Conservation (phyloP, 148 eudicot genomes). For the Rhododendron henanense region DNA sequence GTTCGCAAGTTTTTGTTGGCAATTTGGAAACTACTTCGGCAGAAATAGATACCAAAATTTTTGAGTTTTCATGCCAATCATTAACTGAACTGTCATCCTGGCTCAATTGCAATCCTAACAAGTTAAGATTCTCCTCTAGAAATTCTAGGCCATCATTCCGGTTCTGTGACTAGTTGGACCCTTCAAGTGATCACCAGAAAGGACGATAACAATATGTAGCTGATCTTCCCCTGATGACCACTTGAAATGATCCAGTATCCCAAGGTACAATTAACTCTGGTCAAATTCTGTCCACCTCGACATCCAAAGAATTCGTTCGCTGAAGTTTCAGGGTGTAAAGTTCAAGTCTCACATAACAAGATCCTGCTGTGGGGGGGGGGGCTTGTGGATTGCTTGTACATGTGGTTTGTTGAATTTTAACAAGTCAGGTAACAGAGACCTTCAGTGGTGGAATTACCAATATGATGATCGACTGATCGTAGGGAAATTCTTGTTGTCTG, state of each 20-base stretch:
- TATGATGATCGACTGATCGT: neutral
- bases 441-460: neutral
- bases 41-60: neutral
- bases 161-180: neutral
- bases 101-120: neutral
- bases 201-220: neutral
- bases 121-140: neutral
- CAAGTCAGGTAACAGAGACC: neutral
- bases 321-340: no score
- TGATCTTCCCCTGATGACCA: no score
- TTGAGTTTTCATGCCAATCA: neutral
- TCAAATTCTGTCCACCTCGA: neutral
- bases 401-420: neutral
- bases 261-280: no score
- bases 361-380: no score
- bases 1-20: neutral
- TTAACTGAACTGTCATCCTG: neutral
- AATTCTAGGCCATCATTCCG: neutral
- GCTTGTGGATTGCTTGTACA: no score
- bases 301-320: no score
- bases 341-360: no score
- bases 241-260: no score
- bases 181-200: no score
- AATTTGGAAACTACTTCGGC: neutral
- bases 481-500: slow-evolving; percentile 12